Evolutionary conservation across 176 grass and related monocot genomes (phyloP).

Genomic region (Ensete glaucum): DNA sequence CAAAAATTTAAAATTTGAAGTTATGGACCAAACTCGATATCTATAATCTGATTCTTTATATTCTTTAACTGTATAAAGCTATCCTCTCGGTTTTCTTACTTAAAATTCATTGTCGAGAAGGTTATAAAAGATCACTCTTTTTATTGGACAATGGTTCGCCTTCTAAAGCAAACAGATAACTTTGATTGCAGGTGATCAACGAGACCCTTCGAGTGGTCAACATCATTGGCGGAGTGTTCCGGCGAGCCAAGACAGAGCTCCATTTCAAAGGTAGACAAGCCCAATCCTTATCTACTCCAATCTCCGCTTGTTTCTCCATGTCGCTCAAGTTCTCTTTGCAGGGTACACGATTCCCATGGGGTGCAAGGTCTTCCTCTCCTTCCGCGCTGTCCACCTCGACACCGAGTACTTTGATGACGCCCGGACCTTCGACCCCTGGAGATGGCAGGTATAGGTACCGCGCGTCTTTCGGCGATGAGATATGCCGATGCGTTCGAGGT

Average conservation of each 20-base stretch:
- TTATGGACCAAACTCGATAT: too few relatives aligned
- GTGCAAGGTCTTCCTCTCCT: constrained; percentile 79
- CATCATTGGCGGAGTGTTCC: constrained; percentile 78
- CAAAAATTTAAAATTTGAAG: too few relatives aligned
- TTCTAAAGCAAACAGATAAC: too few relatives aligned
- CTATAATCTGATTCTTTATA: too few relatives aligned
- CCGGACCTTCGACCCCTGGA: constrained; percentile 72
- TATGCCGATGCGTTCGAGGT: background rate
- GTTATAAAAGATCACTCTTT: too few relatives aligned
- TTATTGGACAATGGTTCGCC: too few relatives aligned
- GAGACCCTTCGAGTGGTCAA: constrained; percentile 84
- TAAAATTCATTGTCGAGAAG: too few relatives aligned
- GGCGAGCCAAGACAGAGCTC: constrained; percentile 72
- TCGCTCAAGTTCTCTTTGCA: background rate
- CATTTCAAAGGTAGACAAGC: constrained; percentile 56
- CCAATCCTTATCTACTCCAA: too few relatives aligned
- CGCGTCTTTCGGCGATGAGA: background rate
- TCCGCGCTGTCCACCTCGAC: constrained; percentile 83
- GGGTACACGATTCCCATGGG: constrained; percentile 87
- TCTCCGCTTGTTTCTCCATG: too few relatives aligned
- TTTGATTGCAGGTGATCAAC: constrained; percentile 61
- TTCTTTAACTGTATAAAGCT: too few relatives aligned
- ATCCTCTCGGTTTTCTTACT: too few relatives aligned
- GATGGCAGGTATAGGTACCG: constrained; percentile 50
- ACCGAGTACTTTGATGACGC: constrained; percentile 67